Conservation (phyloP, 352 stramenopile species). For the Blastocystis sp. region DNA sequence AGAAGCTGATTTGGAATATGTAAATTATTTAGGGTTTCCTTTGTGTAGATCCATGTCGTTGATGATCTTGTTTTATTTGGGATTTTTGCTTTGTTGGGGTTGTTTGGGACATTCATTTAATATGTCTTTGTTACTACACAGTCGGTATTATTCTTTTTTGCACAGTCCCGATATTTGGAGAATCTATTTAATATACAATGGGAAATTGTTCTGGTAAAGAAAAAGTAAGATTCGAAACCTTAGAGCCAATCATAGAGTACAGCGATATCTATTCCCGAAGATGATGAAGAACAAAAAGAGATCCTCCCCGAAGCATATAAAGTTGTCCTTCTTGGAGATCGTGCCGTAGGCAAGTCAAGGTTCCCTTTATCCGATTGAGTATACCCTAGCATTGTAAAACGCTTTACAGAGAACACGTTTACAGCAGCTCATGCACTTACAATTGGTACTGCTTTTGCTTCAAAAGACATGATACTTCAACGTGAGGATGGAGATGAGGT, state of each 20-base stretch:
- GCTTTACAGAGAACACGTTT: conserved; percentile 55
- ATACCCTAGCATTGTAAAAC: conserved; percentile 44
- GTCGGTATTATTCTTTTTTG: too few relatives aligned
- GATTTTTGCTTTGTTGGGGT: too few relatives aligned
- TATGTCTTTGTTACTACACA: too few relatives aligned
- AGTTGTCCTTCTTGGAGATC: conserved; percentile 57
- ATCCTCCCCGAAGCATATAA: conserved; percentile 46
- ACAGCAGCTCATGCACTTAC: conserved; percentile 33
- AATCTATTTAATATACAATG: conserved; percentile 17
- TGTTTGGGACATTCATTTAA: background rate
- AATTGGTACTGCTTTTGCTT: conserved; percentile 48
- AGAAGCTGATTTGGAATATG: too few relatives aligned
- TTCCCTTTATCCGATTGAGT: background rate
- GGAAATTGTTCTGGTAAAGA: conserved; percentile 58
- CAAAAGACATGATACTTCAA: conserved; percentile 45
- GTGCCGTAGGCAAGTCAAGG: conserved; percentile 48
- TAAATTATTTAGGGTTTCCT: too few relatives aligned
- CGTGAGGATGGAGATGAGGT: conserved; percentile 44
- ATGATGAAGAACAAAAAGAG: background rate
- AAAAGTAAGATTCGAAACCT: background rate
- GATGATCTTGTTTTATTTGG: too few relatives aligned
- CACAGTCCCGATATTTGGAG: too few relatives aligned
- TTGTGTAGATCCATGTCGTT: too few relatives aligned
- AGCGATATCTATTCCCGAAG: conserved; percentile 28
- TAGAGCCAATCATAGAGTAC: background rate